Conservation (phyloP, 2,329 filamentous ascomycete species). For the Pseudocercospora macadamiae region DNA sequence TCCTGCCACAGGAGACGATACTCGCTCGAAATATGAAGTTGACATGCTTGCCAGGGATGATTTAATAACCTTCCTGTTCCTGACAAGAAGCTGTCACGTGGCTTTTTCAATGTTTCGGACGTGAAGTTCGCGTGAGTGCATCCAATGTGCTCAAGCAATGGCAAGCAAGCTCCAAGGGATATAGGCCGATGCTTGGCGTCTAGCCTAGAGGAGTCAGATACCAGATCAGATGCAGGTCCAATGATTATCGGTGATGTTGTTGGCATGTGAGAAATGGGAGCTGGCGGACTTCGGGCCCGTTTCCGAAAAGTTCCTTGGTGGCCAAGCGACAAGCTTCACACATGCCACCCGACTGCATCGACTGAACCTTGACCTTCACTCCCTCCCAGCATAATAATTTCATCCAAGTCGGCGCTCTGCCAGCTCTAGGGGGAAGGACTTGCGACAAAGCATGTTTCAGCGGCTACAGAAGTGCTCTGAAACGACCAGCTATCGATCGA, state of each 20-base stretch:
- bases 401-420: no score
- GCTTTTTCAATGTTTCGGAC: neutral
- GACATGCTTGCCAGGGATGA: slow-evolving; percentile 21
- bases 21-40: slow-evolving; percentile 31
- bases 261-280: neutral
- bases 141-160: no score
- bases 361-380: no score
- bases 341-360: no score
- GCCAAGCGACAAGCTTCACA: no score
- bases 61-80: neutral
- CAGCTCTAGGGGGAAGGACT: neutral
- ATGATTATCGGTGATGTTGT: no score
- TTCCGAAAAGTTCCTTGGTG: neutral
- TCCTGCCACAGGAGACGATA: slow-evolving; percentile 23
- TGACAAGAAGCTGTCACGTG: neutral
- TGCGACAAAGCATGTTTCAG: neutral
- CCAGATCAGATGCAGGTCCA: neutral
- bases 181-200: neutral
- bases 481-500: neutral
- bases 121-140: no score
- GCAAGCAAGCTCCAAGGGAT: neutral
- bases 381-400: no score
- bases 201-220: neutral
- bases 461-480: neutral
- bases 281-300: neutral